Base-by-base conservation (phyloP, 1,284 basidiomycete genomes). In the Flammula alnicola region DNA sequence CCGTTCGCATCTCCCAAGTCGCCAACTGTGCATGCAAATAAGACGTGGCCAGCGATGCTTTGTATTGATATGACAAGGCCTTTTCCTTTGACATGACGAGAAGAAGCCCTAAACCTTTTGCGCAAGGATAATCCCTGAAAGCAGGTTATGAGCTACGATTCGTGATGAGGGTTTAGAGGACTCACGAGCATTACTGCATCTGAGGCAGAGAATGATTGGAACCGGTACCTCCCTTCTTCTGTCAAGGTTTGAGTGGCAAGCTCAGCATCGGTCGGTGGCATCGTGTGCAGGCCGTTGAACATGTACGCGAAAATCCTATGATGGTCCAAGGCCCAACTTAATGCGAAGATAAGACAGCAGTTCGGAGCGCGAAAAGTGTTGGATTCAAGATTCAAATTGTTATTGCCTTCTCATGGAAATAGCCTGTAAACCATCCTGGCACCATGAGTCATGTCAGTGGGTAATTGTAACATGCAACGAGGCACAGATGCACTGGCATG, bases 1-100 rank as follows among this genome's bases (percentile, higher is more conserved):
- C 85, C 84, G 37, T 76, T 78, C 7, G 67, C 63, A 55, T 80
- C 79, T 1, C 86, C 87, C 26, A 89, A 63, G 65, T 91, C 88
- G 11, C 88, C 88, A 32, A 89, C 88, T 0, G 89, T 89, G 59
- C 89, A 92, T 2, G 88, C 77, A 64, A 92, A 92, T 29, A 92
- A 70, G 0, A 80, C 83, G 60, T 92, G 88, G 1, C 89, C 89
- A 2, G 83, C 82, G 52, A 89, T 83, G 12, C 84, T 82, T 64
- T 90, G 86, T 51, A 91, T 81, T 10, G 86, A 84, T 52, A 91
- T 80, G 37, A 89, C 83, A 50, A 90, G 77, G 19, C 89, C 90
- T 63, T 88, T 88, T 23, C 89, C 89, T 62, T 85, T 86, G 12
- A 74, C 71, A 63, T 89, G 85, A 20, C 88, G 77, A 30, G 80